Evolutionary conservation across 2,329 filamentous ascomycete species (phyloP), one percentile per base, ranked within the genome.

Genomic region (Penicillium vulpinum): DNA sequence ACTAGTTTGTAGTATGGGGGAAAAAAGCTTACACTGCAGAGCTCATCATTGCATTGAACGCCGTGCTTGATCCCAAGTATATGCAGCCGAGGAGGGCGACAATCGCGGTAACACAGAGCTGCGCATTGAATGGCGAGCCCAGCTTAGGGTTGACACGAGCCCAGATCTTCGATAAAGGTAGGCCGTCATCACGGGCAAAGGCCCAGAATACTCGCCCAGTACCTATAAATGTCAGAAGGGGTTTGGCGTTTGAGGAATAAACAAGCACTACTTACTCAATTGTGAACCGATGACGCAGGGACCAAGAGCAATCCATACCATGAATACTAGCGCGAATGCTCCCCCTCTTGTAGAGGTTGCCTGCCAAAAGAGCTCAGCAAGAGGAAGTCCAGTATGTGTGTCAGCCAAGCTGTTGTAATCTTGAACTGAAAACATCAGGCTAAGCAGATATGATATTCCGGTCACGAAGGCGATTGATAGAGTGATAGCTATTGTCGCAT

Each of bases 331-430:
- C 0, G 78, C 82, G 0, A 80, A 78, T 0, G 83, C 80, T 0
- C 82, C 83, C 0, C 78, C 78, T 0, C 72, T 73, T 0, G 76
- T 80, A 1, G 78, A 77, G 0, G 82, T 84, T 1, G 80, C 81
- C 63, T 86, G 83, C 16, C 68, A 78, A 69, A 88, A 90, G 50
- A 90, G 84, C 47, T 86, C 83, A 8, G 85, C 83, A n/a, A 90
- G 81, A 0, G 88, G 87, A 54, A 85, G 86, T 1, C 81, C 70
- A 3, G 70, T 73, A 5, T 57, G 61, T 2, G 67, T 67, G 43
- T 64, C 58, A 15, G 77, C 71, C 0, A 84, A 71, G 1, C 72
- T 73, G 39, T 73, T 65, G 48, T 80, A 80, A 62, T 82, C 76
- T 44, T 80, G 78, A 45, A 82, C 77, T 1, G 75, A 79, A 62